phyloP scores from a whole-genome alignment of 108 stramenopile species.

The Licmophora abbreviata region DNA sequence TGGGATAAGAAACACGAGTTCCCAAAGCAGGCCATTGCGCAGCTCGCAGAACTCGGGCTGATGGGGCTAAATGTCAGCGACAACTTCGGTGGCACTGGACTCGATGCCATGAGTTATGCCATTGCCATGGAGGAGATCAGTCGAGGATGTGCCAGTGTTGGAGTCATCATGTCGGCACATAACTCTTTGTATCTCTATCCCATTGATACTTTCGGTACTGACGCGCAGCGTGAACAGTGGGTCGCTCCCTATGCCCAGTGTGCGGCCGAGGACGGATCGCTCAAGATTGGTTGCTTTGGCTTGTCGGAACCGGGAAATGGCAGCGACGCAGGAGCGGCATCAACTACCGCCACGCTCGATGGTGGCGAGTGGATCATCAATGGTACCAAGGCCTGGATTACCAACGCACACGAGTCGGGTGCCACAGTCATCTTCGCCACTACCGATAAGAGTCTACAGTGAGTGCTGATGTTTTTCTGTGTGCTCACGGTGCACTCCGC shows the following conservation, averaged over 20 bases:
- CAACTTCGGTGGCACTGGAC: slow-evolving; percentile 78
- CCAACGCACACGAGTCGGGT: slow-evolving; percentile 90
- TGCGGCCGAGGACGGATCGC: slow-evolving; percentile 25
- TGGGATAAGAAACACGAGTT: slow-evolving; percentile 85
- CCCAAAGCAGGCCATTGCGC: slow-evolving; percentile 52
- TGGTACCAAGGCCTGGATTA: slow-evolving; percentile 99
- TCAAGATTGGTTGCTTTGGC: slow-evolving; percentile 84
- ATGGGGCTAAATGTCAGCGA: slow-evolving; percentile 90
- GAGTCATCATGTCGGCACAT: slow-evolving; percentile 95
- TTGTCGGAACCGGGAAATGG: slow-evolving; percentile 90
- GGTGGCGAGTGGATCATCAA: slow-evolving; percentile 89
- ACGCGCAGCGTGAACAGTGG: slow-evolving; percentile 77
- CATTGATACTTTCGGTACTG: slow-evolving; percentile 84
- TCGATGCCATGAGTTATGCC: slow-evolving; percentile 94
- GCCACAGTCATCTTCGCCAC: slow-evolving; percentile 96
- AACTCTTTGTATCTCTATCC: slow-evolving; percentile 93
- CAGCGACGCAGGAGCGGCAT: slow-evolving; percentile 90
- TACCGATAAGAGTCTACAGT: slow-evolving; percentile 93
- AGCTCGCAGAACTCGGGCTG: slow-evolving; percentile 86
- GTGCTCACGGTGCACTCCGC: background rate
- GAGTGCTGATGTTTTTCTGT: slow-evolving; percentile 18
- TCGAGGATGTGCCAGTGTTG: slow-evolving; percentile 91
- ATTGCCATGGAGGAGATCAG: slow-evolving; percentile 98
- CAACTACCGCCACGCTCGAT: slow-evolving; percentile 83
- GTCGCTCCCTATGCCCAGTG: slow-evolving; percentile 60